Base-by-base conservation (phyloP, 2,329 filamentous ascomycete genomes). In the Pyrenophora graminea region DNA sequence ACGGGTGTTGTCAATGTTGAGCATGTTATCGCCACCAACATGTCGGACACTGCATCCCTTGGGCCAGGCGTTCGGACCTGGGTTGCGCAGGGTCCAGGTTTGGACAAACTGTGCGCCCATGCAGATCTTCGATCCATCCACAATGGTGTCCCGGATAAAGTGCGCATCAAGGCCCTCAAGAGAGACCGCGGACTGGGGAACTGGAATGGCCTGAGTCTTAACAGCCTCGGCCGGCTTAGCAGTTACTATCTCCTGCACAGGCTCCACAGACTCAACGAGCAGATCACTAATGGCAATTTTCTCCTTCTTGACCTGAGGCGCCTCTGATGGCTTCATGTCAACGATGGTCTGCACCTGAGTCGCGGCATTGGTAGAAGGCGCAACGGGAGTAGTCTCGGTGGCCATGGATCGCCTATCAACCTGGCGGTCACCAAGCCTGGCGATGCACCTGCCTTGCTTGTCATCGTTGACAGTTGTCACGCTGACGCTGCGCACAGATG, bases 11-110 rank as follows among this genome's bases (percentile, higher is more conserved):
- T 96, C 90, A 47, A 96, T 83, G 61, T 92, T 89, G 64, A 95
- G 90, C 94, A 99, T 97, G 76, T 93, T 91, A 73, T 97, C 93
- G 43, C 94, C 94, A 51, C 93, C 91, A 52, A 95, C 88, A 68
- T 92, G 97, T 74, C 89, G 90, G 63, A 97, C 89, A 49, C 87
- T 88, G 79, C 91, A 96, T 55, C 92, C 94, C 48, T 86, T 84
- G 32, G 94, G 94, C 94, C 94, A 99, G 10, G 86, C 74, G 42
- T 80, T 77, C 9, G 84, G 84, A 23, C 94, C 93, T 17, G 88
- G 86, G 70, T 99, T 99, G 67, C 86, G 87, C 34, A 99, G 82
- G 45, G 89, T 88, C 94, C 94, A 99, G 2, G 89, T 90, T 75
- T 99, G 92, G 64, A 89, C 84, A 68, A 99, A 96, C 27, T 87